Conservation (phyloP, 345 rosid genomes). For the Triadica sebifera region DNA sequence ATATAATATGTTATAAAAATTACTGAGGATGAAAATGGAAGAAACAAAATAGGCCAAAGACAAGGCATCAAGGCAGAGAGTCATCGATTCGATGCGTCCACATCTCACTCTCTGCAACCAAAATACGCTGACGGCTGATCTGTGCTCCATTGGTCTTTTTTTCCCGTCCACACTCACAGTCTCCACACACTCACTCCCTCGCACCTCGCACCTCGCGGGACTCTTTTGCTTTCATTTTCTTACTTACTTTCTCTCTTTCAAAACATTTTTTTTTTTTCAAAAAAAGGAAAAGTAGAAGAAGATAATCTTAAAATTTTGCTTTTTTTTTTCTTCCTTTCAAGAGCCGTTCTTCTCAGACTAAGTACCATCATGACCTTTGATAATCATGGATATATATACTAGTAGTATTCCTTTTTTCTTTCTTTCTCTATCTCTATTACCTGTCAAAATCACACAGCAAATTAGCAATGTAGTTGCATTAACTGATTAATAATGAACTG, state of each 20-base stretch:
- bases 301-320: constrained; percentile 17
- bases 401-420: neutral
- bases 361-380: constrained; percentile 45
- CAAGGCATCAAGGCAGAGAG: constrained; percentile 33
- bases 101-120: constrained; percentile 43
- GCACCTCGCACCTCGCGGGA: constrained; percentile 30
- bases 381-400: constrained; percentile 24
- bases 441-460: constrained; percentile 38
- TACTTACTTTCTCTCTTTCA: neutral
- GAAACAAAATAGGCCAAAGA: constrained; percentile 28
- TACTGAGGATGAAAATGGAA: neutral
- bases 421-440: constrained; percentile 15
- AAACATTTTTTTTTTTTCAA: too few relatives aligned
- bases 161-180: constrained; percentile 12
- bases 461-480: constrained; percentile 30
- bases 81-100: constrained; percentile 64
- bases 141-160: neutral
- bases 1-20: neutral
- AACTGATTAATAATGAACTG: constrained; percentile 32
- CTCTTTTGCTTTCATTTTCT: neutral
- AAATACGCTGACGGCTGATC: constrained; percentile 13
- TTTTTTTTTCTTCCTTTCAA: neutral
- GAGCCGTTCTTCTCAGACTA: constrained; percentile 44
- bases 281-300: too few relatives aligned
- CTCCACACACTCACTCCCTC: constrained; percentile 18